phyloP scores from a whole-genome alignment of 768 basidiomycete genomes.

The Mrakia hoshinonis region DNA sequence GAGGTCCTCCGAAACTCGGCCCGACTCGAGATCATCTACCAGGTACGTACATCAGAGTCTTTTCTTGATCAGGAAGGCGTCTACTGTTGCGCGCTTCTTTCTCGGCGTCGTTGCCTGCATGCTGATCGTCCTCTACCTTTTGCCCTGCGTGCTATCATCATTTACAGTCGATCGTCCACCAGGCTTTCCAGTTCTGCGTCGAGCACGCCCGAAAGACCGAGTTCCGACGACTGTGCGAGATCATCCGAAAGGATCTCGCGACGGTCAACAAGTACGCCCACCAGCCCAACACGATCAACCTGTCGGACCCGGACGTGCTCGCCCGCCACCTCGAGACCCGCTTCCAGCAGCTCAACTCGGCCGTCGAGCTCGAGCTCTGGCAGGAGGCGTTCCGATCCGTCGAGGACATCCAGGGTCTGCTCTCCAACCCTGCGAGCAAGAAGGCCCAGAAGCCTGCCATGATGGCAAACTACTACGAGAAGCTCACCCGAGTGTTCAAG shows the following conservation, averaged over 20 bases:
- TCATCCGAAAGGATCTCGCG: conserved; percentile 82
- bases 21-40: conserved; percentile 83
- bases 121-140: neutral
- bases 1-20: conserved; percentile 96
- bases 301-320: conserved; percentile 86
- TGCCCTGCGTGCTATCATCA: neutral
- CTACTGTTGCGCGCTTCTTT: neutral
- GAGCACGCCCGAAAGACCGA: conserved; percentile 90
- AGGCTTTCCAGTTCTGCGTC: conserved; percentile 94
- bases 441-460: conserved; percentile 84
- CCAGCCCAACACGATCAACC: conserved; percentile 88
- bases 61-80: neutral
- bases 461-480: conserved; percentile 99
- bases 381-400: conserved; percentile 97
- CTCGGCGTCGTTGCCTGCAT: neutral
- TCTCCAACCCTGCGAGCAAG: conserved; percentile 62
- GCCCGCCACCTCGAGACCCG: conserved; percentile 94
- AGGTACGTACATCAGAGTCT: conserved; percentile 50
- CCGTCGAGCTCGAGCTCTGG: conserved; percentile 97
- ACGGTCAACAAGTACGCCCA: conserved; percentile 93
- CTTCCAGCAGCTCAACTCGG: conserved; percentile 90
- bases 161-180: conserved; percentile 78
- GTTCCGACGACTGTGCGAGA: conserved; percentile 93
- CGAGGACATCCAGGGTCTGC: conserved; percentile 92
- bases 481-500: conserved; percentile 90